Conservation (phyloP, 768 basidiomycete genomes). For the Guyanaporus albipodus region DNA sequence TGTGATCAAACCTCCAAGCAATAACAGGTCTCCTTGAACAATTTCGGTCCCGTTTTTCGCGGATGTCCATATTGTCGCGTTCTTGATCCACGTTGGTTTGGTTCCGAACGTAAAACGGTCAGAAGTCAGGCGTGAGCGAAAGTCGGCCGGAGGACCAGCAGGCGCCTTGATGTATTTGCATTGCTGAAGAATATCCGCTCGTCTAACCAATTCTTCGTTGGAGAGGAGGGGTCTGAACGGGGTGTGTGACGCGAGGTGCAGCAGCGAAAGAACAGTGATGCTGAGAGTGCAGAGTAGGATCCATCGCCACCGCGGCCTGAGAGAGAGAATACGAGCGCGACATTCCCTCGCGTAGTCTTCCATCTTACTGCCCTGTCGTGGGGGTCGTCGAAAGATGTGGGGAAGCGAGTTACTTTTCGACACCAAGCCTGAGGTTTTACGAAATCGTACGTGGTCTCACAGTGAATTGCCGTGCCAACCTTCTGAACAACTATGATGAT, state of each 20-base stretch:
- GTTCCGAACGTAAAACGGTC: conserved; percentile 68
- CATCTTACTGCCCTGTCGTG: not conserved
- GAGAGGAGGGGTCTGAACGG: not conserved
- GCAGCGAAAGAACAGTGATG: not conserved
- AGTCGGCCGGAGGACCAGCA: conserved; percentile 45
- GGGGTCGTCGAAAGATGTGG: not conserved
- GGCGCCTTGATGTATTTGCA: conserved; percentile 41
- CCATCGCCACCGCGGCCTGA: not conserved
- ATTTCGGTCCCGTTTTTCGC: conserved; percentile 62
- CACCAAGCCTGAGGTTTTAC: not conserved
- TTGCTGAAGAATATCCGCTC: conserved; percentile 33
- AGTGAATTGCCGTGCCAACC: no score
- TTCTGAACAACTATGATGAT: no score
- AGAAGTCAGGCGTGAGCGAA: conserved; percentile 48
- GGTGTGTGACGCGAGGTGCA: conserved; percentile 2
- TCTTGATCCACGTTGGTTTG: conserved; percentile 58
- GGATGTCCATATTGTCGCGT: conserved; percentile 86
- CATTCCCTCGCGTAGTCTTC: not conserved
- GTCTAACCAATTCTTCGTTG: conserved; percentile 6
- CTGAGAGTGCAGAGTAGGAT: conserved; percentile 7
- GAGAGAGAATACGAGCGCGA: not conserved
- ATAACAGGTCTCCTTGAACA: conserved; percentile 57
- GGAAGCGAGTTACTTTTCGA: no score
- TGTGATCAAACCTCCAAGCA: conserved; percentile 68
- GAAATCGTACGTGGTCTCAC: no score